Evolutionary conservation across 2,329 filamentous ascomycete species (phyloP).

Genomic region (Claviceps humidiphila): DNA sequence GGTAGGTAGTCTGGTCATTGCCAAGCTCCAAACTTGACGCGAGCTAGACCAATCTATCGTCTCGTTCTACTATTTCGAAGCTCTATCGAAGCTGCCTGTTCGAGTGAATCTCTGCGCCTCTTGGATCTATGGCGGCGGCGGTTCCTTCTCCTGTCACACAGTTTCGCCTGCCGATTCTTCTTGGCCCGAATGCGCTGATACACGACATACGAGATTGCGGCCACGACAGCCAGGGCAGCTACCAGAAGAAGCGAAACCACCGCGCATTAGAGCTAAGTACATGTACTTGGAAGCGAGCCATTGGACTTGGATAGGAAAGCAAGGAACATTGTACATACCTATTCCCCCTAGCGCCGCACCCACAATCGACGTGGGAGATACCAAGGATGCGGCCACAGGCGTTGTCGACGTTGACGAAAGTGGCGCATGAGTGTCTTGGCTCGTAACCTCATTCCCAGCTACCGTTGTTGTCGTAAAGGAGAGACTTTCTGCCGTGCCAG

Average conservation of each 20-base stretch:
- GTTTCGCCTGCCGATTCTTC: background rate
- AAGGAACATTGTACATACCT: conserved; percentile 5
- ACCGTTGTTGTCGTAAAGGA: background rate
- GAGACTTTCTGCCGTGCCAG: background rate
- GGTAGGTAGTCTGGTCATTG: too few relatives aligned
- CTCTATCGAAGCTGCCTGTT: background rate
- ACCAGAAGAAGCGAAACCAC: background rate
- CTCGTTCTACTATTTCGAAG: background rate
- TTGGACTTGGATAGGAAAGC: background rate
- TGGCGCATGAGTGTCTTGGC: background rate
- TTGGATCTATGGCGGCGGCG: background rate
- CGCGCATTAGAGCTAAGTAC: background rate
- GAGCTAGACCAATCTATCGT: background rate
- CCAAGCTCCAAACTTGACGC: background rate
- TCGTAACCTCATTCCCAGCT: background rate
- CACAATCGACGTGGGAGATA: conserved; percentile 2
- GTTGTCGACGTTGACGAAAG: background rate
- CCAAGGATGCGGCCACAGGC: background rate
- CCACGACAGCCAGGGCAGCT: conserved; percentile 1
- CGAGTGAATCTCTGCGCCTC: background rate
- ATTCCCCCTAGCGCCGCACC: conserved; percentile 7
- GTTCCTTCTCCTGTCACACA: background rate
- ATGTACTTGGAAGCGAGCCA: background rate
- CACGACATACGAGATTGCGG: background rate
- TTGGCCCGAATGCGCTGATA: background rate